A percentile compares a stretch with the other conserved stretches of the same genome.
These are phyloP conservation scores for Kodamaea lidongshanica DNA, from an alignment of 805 yeast species.

Conservation along the genomic window DNA sequence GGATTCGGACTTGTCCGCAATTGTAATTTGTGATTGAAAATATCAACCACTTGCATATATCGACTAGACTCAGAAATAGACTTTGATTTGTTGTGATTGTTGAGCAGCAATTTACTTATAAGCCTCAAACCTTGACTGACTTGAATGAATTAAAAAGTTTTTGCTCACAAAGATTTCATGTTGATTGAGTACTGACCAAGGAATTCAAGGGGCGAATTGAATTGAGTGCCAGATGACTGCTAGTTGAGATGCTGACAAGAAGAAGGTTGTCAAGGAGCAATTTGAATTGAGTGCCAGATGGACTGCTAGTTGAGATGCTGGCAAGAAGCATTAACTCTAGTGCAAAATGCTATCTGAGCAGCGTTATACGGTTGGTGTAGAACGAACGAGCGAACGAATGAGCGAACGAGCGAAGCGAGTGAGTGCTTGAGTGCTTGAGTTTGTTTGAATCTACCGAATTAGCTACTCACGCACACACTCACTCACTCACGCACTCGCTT, in stretches of 20 bases:
- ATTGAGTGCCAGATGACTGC: constrained; percentile 60
- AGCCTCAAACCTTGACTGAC: constrained; percentile 45
- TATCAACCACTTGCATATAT: constrained; percentile 46
- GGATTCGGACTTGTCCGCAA: constrained; percentile 28
- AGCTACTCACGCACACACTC: no score
- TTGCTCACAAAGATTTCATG: constrained; percentile 72
- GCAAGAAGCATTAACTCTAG: constrained; percentile 11
- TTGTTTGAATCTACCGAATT: no score
- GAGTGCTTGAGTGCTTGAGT: no score
- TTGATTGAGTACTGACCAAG: constrained; percentile 77
- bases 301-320: constrained; percentile 22
- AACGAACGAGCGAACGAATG: no score
- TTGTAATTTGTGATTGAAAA: constrained; percentile 41
- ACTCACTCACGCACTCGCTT: no score
- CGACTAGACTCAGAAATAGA: constrained; percentile 41
- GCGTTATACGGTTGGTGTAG: no score
- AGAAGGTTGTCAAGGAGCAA: constrained; percentile 75
- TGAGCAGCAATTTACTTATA: constrained; percentile 52
- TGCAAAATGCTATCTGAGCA: no score
- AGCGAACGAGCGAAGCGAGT: no score
- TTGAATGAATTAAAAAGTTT: constrained; percentile 49
- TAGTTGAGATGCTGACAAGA: constrained; percentile 14
- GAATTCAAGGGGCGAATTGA: constrained; percentile 82
- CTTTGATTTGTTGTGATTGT: constrained; percentile 57
- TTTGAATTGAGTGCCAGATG: constrained; percentile 71